Percentiles rank a stretch among this genome's conserved stretches.
Conservation (phyloP, 495 filamentous ascomycete genomes). For the Clohesyomyces aquaticus region DNA sequence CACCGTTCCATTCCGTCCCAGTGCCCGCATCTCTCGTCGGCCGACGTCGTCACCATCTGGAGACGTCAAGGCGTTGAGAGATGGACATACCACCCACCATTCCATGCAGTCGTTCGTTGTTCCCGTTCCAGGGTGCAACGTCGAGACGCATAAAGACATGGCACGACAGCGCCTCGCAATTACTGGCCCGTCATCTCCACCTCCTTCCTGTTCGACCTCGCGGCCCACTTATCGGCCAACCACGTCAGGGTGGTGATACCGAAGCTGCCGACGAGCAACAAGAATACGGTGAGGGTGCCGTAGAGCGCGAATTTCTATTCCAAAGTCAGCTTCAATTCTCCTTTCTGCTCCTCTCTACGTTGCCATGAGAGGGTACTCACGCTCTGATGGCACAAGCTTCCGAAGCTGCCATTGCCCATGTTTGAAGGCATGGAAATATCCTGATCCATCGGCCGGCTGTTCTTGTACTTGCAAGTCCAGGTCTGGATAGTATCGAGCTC, state of each 20-base stretch:
- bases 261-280: constrained; percentile 18
- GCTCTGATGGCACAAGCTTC: constrained; percentile 30
- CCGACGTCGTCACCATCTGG: too few relatives aligned
- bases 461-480: constrained; percentile 42
- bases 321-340: constrained; percentile 1
- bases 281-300: constrained; percentile 35
- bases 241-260: constrained; percentile 31
- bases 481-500: constrained; percentile 44
- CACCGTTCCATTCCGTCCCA: too few relatives aligned
- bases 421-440: constrained; percentile 21
- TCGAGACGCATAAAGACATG: too few relatives aligned
- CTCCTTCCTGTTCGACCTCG: constrained; percentile 26
- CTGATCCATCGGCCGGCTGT: constrained; percentile 15
- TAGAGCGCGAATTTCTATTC: constrained; percentile 38
- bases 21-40: too few relatives aligned
- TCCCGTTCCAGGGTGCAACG: too few relatives aligned
- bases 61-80: too few relatives aligned
- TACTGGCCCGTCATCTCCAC: constrained; percentile 25
- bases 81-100: too few relatives aligned
- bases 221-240: constrained; percentile 39
- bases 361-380: too few relatives aligned
- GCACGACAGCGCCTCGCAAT: constrained; percentile 3
- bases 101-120: too few relatives aligned
- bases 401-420: constrained; percentile 36
- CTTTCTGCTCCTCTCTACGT: too few relatives aligned